Conservation (phyloP, 73 alveolate genomes). For the Urostyla sp. region DNA sequence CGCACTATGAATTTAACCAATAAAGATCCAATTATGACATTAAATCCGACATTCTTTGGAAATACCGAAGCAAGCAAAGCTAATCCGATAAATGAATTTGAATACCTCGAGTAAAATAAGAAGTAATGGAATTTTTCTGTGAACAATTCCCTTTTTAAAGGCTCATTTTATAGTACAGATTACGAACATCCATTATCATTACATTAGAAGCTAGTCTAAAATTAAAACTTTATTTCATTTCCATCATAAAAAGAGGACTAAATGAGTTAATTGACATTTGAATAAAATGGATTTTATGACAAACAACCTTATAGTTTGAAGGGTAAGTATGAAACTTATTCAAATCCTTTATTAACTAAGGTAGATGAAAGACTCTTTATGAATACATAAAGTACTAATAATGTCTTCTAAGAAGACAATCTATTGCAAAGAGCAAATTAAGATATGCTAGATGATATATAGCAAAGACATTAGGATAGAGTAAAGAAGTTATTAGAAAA, state of each 20-base stretch:
- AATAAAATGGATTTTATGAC: constrained; percentile 42
- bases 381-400: constrained; percentile 12
- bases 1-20: not conserved
- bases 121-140: constrained; percentile 1
- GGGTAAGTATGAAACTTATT: not conserved
- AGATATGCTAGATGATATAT: constrained; percentile 4
- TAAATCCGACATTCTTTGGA: constrained; percentile 22
- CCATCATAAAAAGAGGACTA: constrained; percentile 32
- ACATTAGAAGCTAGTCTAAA: constrained; percentile 14
- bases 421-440: constrained; percentile 16
- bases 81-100: not conserved
- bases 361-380: constrained; percentile 32
- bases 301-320: constrained; percentile 11
- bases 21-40: constrained; percentile 44
- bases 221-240: not conserved
- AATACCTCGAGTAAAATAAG: constrained; percentile 1
- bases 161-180: constrained; percentile 28
- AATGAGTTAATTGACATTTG: not conserved
- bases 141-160: not conserved
- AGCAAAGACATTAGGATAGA: not conserved
- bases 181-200: constrained; percentile 49
- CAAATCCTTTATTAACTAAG: not conserved
- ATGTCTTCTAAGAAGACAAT: constrained; percentile 33
- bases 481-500: too few species aligned
- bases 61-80: not conserved